Conservation (phyloP, 2,329 filamentous ascomycete species). For the Dendrostoma leiphaemia region DNA sequence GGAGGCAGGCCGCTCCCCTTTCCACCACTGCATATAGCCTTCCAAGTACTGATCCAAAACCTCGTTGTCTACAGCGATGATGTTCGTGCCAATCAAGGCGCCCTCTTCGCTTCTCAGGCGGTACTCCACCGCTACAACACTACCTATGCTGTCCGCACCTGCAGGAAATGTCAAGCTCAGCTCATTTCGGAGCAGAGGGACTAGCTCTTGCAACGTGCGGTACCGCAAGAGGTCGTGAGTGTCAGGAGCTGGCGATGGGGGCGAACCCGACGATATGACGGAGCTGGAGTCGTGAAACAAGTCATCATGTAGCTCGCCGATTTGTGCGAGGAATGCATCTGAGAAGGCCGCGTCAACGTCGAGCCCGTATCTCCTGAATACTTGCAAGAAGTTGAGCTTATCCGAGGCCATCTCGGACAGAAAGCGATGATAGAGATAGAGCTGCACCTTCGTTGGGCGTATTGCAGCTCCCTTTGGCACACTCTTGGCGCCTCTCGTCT, state of each 20-base stretch:
- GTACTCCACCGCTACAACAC: slow-evolving; percentile 54
- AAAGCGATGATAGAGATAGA: slow-evolving; percentile 86
- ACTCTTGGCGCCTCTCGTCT: slow-evolving; percentile 69
- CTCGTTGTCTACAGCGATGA: slow-evolving; percentile 65
- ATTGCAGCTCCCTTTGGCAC: slow-evolving; percentile 65
- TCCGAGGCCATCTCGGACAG: slow-evolving; percentile 73
- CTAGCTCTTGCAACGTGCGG: slow-evolving; percentile 44
- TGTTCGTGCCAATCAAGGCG: slow-evolving; percentile 49
- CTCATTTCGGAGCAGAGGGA: slow-evolving; percentile 45
- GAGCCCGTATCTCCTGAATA: slow-evolving; percentile 72
- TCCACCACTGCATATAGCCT: slow-evolving; percentile 84
- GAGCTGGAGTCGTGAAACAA: slow-evolving; percentile 51
- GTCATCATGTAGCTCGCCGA: slow-evolving; percentile 67
- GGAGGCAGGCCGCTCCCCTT: slow-evolving; percentile 65
- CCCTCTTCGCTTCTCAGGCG: slow-evolving; percentile 48
- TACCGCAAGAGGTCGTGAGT: slow-evolving; percentile 43
- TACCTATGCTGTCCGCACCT: slow-evolving; percentile 45
- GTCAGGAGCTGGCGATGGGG: neutral
- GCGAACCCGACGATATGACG: slow-evolving; percentile 34
- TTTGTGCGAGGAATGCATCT: slow-evolving; percentile 73
- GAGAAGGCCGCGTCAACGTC: slow-evolving; percentile 67
- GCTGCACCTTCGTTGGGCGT: slow-evolving; percentile 77
- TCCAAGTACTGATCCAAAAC: slow-evolving; percentile 65
- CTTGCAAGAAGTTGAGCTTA: slow-evolving; percentile 63
- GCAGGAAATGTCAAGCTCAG: slow-evolving; percentile 51